These are phyloP conservation scores for Kodamaea ohmeri DNA, from an alignment of 1,139 yeast species.

Conservation along the genomic window DNA sequence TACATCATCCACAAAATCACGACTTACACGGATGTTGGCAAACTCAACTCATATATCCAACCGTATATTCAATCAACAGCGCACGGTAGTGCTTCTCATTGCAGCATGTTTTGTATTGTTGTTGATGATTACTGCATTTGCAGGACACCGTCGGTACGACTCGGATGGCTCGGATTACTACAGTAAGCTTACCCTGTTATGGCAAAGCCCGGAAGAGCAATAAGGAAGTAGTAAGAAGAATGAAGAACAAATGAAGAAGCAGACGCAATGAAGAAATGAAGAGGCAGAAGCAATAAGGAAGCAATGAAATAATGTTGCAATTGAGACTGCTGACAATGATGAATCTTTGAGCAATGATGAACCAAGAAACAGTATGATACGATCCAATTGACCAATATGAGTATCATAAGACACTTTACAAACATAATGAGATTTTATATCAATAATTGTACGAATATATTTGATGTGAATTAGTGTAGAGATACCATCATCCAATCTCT, in stretches of 20 bases:
- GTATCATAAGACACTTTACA: too few relatives aligned
- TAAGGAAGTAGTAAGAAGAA: too few relatives aligned
- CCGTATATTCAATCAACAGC: slow-evolving; percentile 31
- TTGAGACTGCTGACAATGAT: too few relatives aligned
- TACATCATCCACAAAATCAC: slow-evolving; percentile 1
- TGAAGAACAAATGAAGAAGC: too few relatives aligned
- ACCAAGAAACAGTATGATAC: too few relatives aligned
- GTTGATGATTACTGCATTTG: slow-evolving; percentile 20
- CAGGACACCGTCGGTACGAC: slow-evolving; percentile 16
- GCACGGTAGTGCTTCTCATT: slow-evolving; percentile 22
- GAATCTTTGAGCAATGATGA: too few relatives aligned
- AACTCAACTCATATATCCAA: slow-evolving; percentile 32
- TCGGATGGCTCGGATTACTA: slow-evolving; percentile 15
- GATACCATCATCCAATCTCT: too few relatives aligned
- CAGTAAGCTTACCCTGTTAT: slow-evolving; percentile 16
- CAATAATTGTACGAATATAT: background rate
- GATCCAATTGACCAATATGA: too few relatives aligned
- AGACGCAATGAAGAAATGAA: too few relatives aligned
- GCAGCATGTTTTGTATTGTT: slow-evolving; percentile 23
- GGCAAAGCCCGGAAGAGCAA: background rate
- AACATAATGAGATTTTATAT: too few relatives aligned
- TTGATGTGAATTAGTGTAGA: background rate
- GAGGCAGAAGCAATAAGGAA: too few relatives aligned
- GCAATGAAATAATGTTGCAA: too few relatives aligned
- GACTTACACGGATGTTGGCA: slow-evolving; percentile 19